Conservation (phyloP, 2,329 filamentous ascomycete species). For the Salinomyces thailandicus region DNA sequence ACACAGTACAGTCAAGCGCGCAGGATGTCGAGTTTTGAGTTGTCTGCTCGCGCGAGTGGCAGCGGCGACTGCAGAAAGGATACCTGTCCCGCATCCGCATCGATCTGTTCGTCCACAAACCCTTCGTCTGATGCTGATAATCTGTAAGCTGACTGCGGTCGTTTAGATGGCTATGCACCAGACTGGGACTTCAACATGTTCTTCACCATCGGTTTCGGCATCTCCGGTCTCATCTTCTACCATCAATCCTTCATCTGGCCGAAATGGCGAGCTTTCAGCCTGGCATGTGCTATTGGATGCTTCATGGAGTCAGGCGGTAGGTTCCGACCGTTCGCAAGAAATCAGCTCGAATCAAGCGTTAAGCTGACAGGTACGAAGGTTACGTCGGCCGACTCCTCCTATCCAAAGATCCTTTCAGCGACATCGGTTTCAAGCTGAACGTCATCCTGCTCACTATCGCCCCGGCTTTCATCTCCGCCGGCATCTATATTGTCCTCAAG, state of each 20-base stretch:
- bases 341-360: too few species aligned
- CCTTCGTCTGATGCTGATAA: neutral
- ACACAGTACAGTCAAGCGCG: too few species aligned
- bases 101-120: constrained; percentile 3
- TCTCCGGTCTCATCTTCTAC: constrained; percentile 1
- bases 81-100: constrained; percentile 2
- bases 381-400: constrained; percentile 46
- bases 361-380: constrained; percentile 31
- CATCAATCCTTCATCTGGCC: constrained; percentile 1
- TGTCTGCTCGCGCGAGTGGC: neutral
- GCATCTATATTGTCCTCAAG: constrained; percentile 48
- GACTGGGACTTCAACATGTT: constrained; percentile 3
- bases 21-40: neutral
- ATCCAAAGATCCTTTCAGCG: constrained; percentile 41
- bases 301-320: constrained; percentile 2
- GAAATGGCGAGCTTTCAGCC: constrained; percentile 1
- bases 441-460: constrained; percentile 45
- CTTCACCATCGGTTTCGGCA: neutral
- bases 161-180: constrained; percentile 3
- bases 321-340: too few species aligned
- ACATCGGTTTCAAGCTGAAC: constrained; percentile 41
- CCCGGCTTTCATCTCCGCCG: constrained; percentile 46
- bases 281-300: constrained; percentile 1
- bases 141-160: neutral
- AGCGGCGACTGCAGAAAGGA: constrained; percentile 3